These are phyloP conservation scores for Luffa acutangula DNA, from an alignment of 306 rosid genomes.

Conservation along the genomic window DNA sequence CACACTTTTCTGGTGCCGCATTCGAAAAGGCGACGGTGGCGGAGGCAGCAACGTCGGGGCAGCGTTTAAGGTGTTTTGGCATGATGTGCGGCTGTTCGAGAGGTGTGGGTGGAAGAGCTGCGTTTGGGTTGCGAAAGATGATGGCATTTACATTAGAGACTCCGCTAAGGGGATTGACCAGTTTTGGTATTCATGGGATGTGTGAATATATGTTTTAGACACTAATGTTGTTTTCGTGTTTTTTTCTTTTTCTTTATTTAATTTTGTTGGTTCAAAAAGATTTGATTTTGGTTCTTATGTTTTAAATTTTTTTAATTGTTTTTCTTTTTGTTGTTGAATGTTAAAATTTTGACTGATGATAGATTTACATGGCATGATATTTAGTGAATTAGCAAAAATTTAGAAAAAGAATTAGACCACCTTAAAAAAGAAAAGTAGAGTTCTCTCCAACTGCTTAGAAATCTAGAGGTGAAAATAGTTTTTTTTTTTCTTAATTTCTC, in stretches of 20 bases:
- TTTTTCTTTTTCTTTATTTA: not conserved
- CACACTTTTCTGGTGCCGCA: constrained; percentile 15
- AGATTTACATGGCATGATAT: too few species aligned
- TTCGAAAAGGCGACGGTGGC: not conserved
- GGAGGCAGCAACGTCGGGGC: too few species aligned
- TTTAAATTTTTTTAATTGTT: not conserved
- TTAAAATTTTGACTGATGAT: too few species aligned
- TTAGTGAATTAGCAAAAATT: too few species aligned
- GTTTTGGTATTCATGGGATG: not conserved
- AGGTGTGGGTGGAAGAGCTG: constrained; percentile 12
- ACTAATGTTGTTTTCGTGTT: not conserved
- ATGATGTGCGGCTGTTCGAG: not conserved
- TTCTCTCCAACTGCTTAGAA: too few species aligned
- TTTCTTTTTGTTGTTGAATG: too few species aligned
- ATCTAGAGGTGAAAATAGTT: too few species aligned
- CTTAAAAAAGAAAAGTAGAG: too few species aligned
- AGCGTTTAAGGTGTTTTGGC: constrained; percentile 12
- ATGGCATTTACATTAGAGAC: constrained; percentile 8
- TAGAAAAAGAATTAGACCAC: too few species aligned
- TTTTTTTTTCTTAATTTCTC: too few species aligned
- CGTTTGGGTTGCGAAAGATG: constrained; percentile 19
- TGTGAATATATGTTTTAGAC: not conserved
- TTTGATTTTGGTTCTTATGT: not conserved
- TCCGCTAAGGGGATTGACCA: not conserved
- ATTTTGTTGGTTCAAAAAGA: not conserved